These are phyloP conservation scores for Starmerella potacharoeniae DNA, from an alignment of 805 yeast genomes.

Conservation along the genomic window DNA sequence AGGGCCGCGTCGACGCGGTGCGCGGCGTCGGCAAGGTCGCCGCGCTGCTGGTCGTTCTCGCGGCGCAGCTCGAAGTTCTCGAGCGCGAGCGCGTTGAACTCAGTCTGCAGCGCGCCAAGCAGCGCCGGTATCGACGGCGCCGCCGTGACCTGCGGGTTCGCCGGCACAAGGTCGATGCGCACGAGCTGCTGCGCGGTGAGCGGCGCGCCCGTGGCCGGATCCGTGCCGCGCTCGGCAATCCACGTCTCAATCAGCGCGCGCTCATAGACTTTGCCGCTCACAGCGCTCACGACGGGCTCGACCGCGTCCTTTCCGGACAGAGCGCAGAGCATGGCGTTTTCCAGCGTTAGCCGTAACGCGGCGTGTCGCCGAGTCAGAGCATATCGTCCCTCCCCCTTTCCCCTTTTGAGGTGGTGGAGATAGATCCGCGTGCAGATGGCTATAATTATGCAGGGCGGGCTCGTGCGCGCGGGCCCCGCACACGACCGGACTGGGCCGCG, in stretches of 20 bases:
- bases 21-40: not conserved
- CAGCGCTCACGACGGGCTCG: conserved; percentile 62
- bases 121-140: conserved; percentile 66
- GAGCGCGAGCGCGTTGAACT: conserved; percentile 78
- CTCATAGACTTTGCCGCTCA: conserved; percentile 63
- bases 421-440: no score
- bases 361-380: not conserved
- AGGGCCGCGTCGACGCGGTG: not conserved
- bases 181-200: conserved; percentile 33
- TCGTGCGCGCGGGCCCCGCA: no score
- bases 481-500: no score
- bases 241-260: conserved; percentile 47
- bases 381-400: not conserved
- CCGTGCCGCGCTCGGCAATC: conserved; percentile 52
- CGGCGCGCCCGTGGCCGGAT: conserved; percentile 63
- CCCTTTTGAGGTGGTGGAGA: not conserved
- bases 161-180: conserved; percentile 19
- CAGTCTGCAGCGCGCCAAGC: conserved; percentile 65
- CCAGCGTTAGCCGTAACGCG: not conserved
- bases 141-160: conserved; percentile 36
- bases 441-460: no score
- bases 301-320: conserved; percentile 61
- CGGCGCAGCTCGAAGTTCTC: conserved; percentile 32
- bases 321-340: conserved; percentile 14
- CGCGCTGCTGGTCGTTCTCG: not conserved